Conservation (phyloP, 192 early-diverging fungal species). For the Podochytrium sp. region DNA sequence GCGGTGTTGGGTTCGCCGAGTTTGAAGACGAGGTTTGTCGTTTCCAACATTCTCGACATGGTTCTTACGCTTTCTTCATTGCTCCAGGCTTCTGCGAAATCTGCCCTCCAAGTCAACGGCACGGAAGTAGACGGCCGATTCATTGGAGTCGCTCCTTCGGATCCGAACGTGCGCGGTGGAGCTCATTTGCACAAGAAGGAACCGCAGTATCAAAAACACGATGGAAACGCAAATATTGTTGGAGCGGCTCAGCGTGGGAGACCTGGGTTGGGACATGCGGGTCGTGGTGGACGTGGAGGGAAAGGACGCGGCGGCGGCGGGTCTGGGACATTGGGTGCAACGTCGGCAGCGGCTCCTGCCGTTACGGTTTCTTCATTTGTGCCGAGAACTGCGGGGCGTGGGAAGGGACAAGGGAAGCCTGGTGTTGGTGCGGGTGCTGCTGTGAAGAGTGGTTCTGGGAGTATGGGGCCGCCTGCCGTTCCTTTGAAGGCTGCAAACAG, state of each 20-base stretch:
- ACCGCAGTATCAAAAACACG: neutral
- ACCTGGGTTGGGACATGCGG: constrained; percentile 1
- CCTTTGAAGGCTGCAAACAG: neutral
- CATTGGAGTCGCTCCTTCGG: constrained; percentile 47
- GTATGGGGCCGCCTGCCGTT: no score
- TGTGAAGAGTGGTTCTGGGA: no score
- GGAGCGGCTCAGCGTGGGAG: neutral
- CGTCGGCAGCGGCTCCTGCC: neutral
- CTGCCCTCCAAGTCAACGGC: constrained; percentile 45
- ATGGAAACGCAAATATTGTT: neutral
- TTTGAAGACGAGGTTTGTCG: constrained; percentile 44
- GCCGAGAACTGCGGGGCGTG: constrained; percentile 4
- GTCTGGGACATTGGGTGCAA: neutral
- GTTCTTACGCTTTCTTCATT: no score
- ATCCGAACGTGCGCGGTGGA: constrained; percentile 43
- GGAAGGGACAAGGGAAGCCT: neutral
- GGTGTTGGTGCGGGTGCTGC: neutral
- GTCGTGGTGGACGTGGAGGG: constrained; percentile 14
- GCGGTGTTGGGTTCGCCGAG: constrained; percentile 49
- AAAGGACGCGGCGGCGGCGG: neutral
- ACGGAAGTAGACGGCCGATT: constrained; percentile 36
- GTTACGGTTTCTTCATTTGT: constrained; percentile 20
- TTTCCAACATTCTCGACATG: no score
- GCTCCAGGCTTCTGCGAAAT: constrained; percentile 32
- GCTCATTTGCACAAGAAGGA: neutral